These are phyloP conservation scores for Psilocybe cyanescens DNA, from an alignment of 768 basidiomycete genomes.

Conservation along the genomic window DNA sequence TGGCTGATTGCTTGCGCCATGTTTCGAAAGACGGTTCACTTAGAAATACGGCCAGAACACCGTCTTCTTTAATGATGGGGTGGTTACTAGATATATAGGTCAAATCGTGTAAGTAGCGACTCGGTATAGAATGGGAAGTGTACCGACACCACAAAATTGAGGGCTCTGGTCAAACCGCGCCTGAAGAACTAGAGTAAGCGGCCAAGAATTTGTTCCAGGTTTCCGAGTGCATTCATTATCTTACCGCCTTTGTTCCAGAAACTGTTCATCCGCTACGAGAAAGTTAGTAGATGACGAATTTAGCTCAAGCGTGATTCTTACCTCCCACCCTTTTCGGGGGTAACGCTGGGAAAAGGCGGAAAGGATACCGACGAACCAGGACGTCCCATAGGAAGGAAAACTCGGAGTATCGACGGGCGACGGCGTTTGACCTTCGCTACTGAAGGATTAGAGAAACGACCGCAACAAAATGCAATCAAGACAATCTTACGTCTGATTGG, in stretches of 20 bases:
- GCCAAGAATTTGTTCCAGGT: not conserved
- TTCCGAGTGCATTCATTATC: not conserved
- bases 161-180: constrained; percentile 77
- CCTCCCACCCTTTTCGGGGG: constrained; percentile 94
- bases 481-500: constrained; percentile 63
- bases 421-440: constrained; percentile 62
- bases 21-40: constrained; percentile 82
- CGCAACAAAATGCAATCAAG: not conserved
- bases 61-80: constrained; percentile 89
- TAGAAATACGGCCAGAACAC: constrained; percentile 79
- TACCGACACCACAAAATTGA: constrained; percentile 77
- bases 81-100: constrained; percentile 62
- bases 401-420: constrained; percentile 90
- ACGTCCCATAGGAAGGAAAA: constrained; percentile 92
- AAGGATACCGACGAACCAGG: constrained; percentile 86
- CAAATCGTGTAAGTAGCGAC: not conserved
- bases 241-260: constrained; percentile 88
- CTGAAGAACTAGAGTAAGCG: constrained; percentile 38
- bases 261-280: constrained; percentile 77
- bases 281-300: constrained; percentile 13
- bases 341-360: constrained; percentile 83
- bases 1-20: constrained; percentile 80
- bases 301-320: constrained; percentile 40
- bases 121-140: not conserved
- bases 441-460: constrained; percentile 9